phyloP scores from a whole-genome alignment of 495 filamentous ascomycete genomes.

The Daldinia loculata region DNA sequence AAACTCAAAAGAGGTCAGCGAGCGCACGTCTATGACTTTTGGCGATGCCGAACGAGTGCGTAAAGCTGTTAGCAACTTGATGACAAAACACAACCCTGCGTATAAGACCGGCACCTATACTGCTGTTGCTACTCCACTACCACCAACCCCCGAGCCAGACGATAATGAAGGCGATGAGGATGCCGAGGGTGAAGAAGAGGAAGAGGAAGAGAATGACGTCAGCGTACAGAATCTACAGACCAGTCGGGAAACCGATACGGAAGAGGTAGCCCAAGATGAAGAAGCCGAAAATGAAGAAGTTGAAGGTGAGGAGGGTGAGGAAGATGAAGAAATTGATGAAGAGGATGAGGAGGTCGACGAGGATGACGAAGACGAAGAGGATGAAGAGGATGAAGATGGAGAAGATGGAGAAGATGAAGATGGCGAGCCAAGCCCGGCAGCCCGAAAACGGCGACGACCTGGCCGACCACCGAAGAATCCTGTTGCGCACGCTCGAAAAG shows the following conservation, averaged over 20 bases:
- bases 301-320: conserved; percentile 38
- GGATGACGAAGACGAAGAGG: conserved; percentile 26
- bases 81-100: conserved; percentile 78
- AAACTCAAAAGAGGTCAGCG: conserved; percentile 78
- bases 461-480: conserved; percentile 48
- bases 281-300: conserved; percentile 37
- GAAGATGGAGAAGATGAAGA: conserved; percentile 49
- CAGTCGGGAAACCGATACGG: conserved; percentile 38
- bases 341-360: conserved; percentile 40
- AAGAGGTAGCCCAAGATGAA: conserved; percentile 34
- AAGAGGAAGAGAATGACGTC: conserved; percentile 25
- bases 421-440: conserved; percentile 47
- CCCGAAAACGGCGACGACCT: conserved; percentile 39
- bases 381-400: conserved; percentile 33
- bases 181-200: conserved; percentile 40
- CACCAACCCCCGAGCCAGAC: conserved; percentile 51
- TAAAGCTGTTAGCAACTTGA: conserved; percentile 77
- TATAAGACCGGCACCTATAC: conserved; percentile 69
- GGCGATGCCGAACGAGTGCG: conserved; percentile 79
- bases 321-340: conserved; percentile 44
- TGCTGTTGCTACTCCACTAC: conserved; percentile 70
- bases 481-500: conserved; percentile 39
- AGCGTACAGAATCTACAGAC: conserved; percentile 25
- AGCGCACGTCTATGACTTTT: conserved; percentile 68
- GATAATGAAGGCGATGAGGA: conserved; percentile 44